These are phyloP conservation scores for Heracleum sosnowskyi DNA, from an alignment of 129 eudicot species.

Conservation along the genomic window DNA sequence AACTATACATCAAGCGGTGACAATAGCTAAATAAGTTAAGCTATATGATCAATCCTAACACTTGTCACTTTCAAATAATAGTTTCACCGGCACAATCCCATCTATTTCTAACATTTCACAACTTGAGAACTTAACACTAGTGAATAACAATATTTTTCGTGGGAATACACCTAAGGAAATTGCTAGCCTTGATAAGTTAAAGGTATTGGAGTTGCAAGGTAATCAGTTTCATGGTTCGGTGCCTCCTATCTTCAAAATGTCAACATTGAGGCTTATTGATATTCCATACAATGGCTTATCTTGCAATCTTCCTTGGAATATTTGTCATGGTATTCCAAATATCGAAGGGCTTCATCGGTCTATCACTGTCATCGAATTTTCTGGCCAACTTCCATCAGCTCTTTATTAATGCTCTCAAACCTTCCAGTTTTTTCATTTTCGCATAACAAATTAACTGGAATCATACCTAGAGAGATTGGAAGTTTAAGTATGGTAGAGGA, in stretches of 20 bases:
- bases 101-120: not conserved
- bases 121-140: not conserved
- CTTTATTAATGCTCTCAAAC: not conserved
- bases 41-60: no score
- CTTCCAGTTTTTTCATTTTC: not conserved
- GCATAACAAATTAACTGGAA: not conserved
- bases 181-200: not conserved
- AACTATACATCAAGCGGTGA: no score
- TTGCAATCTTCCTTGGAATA: not conserved
- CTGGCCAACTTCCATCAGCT: not conserved
- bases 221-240: not conserved
- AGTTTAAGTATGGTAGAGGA: not conserved
- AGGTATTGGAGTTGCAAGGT: not conserved
- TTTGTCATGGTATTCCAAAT: not conserved
- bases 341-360: not conserved
- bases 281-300: not conserved
- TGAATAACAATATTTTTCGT: not conserved
- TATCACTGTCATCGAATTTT: not conserved
- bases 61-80: not conserved
- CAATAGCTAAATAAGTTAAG: no score
- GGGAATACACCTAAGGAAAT: not conserved
- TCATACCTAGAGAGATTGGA: slow-evolving; percentile 1
- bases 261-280: not conserved
- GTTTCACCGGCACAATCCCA: not conserved
- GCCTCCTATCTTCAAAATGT: not conserved